Evolutionary conservation across 2,329 filamentous ascomycete genomes (phyloP), one percentile per base, ranked within the genome.

Genomic region (Zasmidium citrigriseum): DNA sequence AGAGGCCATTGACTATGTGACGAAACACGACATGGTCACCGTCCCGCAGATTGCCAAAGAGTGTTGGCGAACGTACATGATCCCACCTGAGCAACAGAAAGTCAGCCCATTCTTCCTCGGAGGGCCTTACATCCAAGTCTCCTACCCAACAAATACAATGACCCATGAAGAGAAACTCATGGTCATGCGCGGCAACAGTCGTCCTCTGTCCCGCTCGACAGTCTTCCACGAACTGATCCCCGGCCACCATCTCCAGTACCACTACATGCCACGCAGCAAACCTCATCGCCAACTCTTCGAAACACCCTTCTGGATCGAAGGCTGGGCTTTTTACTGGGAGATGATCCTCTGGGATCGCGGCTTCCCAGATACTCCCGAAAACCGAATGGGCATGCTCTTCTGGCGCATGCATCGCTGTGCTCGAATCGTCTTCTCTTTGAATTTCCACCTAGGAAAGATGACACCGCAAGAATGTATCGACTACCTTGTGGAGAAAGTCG

Each of bases 261-360:
- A 81, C 68, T 75, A 81, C 65, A 78, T 76, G 16, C 69, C 73
- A 14, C 77, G 83, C 5, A 69, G 78, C 58, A 76, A 76, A 18
- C 76, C 78, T 2, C 82, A 86, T 68, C 78, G 83, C 4, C 68
- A 70, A 20, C 64, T 85, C 5, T 86, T 86, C 68, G 70, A 74
- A 25, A 86, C 83, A 1, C 82, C 83, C 0, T 86, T 86, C 65
- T 85, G 78, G 72, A 78, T 83, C 38, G 84, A 86, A 68, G 84
- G 84, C 18, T 86, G 83, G 83, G 80, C 83, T 10, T 77, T 85
- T 63, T 86, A 86, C 67, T 86, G 83, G 83, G 84, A 86, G 71
- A 75, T 85, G 64, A 67, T 84, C 18, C 74, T 87, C 16, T 87
- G 83, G 82, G 70, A 81, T 45, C 76, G 80, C 24, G 76, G 76